Conservation (phyloP, 352 stramenopile species). For the Phytophthora parvispora region DNA sequence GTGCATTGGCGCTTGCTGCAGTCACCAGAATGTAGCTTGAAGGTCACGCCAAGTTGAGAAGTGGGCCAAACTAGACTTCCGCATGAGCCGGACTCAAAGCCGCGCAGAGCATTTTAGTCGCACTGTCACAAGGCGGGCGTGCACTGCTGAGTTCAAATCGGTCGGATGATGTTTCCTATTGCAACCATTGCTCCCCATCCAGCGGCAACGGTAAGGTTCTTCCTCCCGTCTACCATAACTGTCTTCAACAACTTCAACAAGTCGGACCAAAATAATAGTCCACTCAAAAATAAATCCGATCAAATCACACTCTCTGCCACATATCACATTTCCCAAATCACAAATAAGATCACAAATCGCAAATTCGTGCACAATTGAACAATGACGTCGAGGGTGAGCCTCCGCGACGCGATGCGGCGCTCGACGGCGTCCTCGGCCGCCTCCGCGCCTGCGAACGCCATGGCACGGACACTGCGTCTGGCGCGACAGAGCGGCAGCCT, state of each 20-base stretch:
- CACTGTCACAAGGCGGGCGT: neutral
- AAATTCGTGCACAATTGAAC: constrained; percentile 4
- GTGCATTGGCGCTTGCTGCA: neutral
- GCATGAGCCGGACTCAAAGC: neutral
- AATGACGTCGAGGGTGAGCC: constrained; percentile 43
- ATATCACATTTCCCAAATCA: neutral
- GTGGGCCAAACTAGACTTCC: neutral
- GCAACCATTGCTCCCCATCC: neutral
- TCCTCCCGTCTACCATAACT: neutral
- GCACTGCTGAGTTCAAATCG: neutral
- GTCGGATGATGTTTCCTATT: neutral
- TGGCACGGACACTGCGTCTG: constrained; percentile 54
- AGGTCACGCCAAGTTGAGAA: neutral
- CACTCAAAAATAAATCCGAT: neutral
- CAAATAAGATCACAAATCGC: constrained; percentile 1
- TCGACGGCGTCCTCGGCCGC: constrained; percentile 4
- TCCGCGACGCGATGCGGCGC: constrained; percentile 56
- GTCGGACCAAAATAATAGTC: constrained; percentile 3
- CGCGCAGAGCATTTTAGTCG: neutral
- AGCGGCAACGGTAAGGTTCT: neutral
- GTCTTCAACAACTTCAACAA: constrained; percentile 5
- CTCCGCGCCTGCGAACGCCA: constrained; percentile 16
- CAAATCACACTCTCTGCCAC: neutral
- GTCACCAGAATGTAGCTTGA: too few species aligned
- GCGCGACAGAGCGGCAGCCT: constrained; percentile 67